Conservation (phyloP, 331 rosid genomes). For the Malus hybrid region DNA sequence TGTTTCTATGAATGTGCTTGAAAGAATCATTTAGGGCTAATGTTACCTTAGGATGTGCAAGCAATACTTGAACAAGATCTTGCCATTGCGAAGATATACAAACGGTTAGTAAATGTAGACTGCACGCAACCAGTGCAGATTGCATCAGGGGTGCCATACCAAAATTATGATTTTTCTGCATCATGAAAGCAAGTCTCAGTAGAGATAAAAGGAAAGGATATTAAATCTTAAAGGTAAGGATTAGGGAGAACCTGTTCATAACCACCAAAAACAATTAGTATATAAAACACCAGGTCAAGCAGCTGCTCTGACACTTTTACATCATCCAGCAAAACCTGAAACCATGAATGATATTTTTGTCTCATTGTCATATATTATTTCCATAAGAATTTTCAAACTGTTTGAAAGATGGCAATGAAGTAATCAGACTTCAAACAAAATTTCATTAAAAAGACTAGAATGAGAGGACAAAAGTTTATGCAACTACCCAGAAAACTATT, state of each 20-base stretch:
- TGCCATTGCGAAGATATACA: conserved; percentile 79
- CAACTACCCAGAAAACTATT: conserved; percentile 1
- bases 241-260: conserved; percentile 58
- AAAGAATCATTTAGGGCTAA: conserved; percentile 1
- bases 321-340: conserved; percentile 79
- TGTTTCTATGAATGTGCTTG: conserved; percentile 5
- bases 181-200: conserved; percentile 28
- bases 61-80: conserved; percentile 72
- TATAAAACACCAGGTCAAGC: conserved; percentile 77
- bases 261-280: conserved; percentile 60
- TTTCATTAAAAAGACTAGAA: not conserved
- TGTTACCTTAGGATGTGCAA: conserved; percentile 85
- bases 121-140: conserved; percentile 78
- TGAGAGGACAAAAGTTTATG: not conserved
- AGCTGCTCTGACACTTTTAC: conserved; percentile 71
- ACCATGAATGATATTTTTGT: conserved; percentile 1
- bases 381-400: not conserved
- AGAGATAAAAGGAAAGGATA: conserved; percentile 11
- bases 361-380: not conserved
- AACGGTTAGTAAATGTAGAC: conserved; percentile 61
- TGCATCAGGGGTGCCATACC: conserved; percentile 47
- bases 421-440: not conserved
- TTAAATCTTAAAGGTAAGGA: conserved; percentile 20
- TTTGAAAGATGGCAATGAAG: not conserved
- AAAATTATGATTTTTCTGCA: conserved; percentile 58